Evolutionary conservation across 306 rosid species (phyloP).

Genomic region (Hippophae rhamnoides): DNA sequence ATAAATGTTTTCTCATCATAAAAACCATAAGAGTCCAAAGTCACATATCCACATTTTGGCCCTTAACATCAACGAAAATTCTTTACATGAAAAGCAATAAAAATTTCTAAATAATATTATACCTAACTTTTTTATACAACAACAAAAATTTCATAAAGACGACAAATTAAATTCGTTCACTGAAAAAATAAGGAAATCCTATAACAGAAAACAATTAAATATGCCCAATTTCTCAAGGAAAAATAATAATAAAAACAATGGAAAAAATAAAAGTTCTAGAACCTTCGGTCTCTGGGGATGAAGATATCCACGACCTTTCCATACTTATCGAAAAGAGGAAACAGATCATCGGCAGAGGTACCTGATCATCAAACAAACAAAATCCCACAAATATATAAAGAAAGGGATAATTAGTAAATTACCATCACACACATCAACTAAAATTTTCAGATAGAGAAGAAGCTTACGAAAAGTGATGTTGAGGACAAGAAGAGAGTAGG

Average conservation of each 20-base stretch:
- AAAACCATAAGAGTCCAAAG: too few relatives aligned
- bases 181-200: neutral
- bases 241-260: neutral
- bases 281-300: slow-evolving; percentile 91
- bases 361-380: slow-evolving; percentile 20
- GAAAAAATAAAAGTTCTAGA: neutral
- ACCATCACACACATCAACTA: neutral
- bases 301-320: slow-evolving; percentile 91
- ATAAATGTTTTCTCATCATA: too few relatives aligned
- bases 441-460: neutral
- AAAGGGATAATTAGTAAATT: neutral
- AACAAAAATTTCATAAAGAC: too few relatives aligned
- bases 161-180: too few relatives aligned
- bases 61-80: too few relatives aligned
- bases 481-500: slow-evolving; percentile 91
- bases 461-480: slow-evolving; percentile 74
- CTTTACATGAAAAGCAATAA: too few relatives aligned
- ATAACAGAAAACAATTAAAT: neutral
- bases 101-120: too few relatives aligned
- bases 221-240: neutral
- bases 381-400: neutral
- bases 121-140: too few relatives aligned
- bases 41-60: too few relatives aligned
- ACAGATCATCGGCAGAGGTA: slow-evolving; percentile 78
- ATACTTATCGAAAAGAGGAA: slow-evolving; percentile 75